These are phyloP conservation scores for Cryptococcus depauperatus DNA, from an alignment of 1,284 basidiomycete species.

Conservation along the genomic window DNA sequence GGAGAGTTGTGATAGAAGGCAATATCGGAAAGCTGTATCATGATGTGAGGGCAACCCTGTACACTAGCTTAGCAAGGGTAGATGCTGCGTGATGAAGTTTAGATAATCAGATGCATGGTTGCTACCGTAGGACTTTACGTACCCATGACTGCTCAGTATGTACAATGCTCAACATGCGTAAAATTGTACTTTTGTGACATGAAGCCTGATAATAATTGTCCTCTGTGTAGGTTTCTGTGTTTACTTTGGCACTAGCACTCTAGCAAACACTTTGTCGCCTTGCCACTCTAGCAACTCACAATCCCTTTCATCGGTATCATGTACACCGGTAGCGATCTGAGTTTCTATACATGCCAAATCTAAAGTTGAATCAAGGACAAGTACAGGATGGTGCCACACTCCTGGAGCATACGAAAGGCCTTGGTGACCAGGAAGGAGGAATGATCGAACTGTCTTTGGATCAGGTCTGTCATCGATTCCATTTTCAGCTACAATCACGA, in stretches of 20 bases:
- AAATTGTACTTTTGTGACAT: too few species aligned
- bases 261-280: constrained; percentile 27
- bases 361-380: constrained; percentile 40
- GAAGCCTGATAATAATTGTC: too few species aligned
- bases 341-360: constrained; percentile 46
- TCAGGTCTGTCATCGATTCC: constrained; percentile 64
- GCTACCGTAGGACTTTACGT: too few species aligned
- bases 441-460: constrained; percentile 52
- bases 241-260: constrained; percentile 27
- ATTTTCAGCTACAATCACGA: constrained; percentile 68
- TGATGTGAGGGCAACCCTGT: constrained; percentile 74
- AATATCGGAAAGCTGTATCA: constrained; percentile 81
- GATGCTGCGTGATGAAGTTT: constrained; percentile 41
- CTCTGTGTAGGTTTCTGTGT: too few species aligned
- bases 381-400: constrained; percentile 59
- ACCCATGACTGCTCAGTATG: too few species aligned
- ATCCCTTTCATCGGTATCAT: constrained; percentile 32
- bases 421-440: constrained; percentile 63
- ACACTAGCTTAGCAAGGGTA: constrained; percentile 76
- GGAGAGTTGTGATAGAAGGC: constrained; percentile 79
- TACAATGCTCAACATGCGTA: too few species aligned
- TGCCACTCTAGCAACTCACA: constrained; percentile 41
- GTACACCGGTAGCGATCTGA: constrained; percentile 36
- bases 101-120: too few species aligned
- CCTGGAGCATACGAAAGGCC: constrained; percentile 74